Evolutionary conservation across 371 early-diverging fungal species (phyloP).

Genomic region (Choanephora cucurbitarum): DNA sequence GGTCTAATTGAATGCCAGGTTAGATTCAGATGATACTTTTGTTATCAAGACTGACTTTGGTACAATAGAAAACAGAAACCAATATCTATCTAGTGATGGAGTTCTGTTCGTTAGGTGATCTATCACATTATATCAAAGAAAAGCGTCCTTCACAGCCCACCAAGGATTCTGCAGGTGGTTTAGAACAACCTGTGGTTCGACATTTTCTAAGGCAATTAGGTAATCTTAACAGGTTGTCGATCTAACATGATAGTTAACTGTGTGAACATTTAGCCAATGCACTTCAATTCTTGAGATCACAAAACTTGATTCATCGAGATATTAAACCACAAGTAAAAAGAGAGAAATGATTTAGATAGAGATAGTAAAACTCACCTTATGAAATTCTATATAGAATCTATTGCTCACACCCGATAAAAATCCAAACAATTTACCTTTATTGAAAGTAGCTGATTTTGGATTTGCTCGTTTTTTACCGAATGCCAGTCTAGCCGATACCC

Average conservation of each 20-base stretch:
- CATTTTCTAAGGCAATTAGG: conserved; percentile 87
- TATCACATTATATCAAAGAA: conserved; percentile 85
- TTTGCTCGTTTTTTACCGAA: conserved; percentile 89
- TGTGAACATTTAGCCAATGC: conserved; percentile 77
- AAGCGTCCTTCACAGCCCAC: conserved; percentile 51
- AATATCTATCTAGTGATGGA: conserved; percentile 96
- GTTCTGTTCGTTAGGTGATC: conserved; percentile 90
- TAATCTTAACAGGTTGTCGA: conserved; percentile 23
- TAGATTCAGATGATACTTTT: no score
- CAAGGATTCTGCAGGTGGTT: conserved; percentile 63
- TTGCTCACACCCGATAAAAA: conserved; percentile 55
- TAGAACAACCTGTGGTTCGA: conserved; percentile 75
- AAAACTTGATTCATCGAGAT: conserved; percentile 93
- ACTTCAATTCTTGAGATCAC: conserved; percentile 81
- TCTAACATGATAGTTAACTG: conserved; percentile 5
- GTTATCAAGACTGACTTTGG: background rate
- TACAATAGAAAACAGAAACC: conserved; percentile 75
- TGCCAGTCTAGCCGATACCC: conserved; percentile 87
- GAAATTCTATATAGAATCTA: conserved; percentile 85
- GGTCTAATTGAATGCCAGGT: conserved; percentile 81
- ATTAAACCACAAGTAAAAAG: conserved; percentile 89
- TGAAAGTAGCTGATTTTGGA: conserved; percentile 97
- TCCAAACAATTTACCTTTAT: conserved; percentile 56
- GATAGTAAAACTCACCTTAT: no score
- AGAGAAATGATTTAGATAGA: conserved; percentile 18